These are phyloP conservation scores for Cucumis sativus DNA, from an alignment of 306 rosid species.

Conservation along the genomic window Cucumber_9930_V3 NC_026659.2:24853001-24853500, in stretches of 20 bases:
- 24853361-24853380: background rate
- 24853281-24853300: slow-evolving; percentile 1
- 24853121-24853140: background rate
- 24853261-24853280: background rate
- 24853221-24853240: slow-evolving; percentile 4
- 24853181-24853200: background rate
- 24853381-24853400: background rate
- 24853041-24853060: slow-evolving; percentile 70
- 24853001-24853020: slow-evolving; percentile 57
- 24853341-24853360: background rate
- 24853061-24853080: slow-evolving; percentile 37
- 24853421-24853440: background rate
- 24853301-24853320: background rate
- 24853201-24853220: background rate
- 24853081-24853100: background rate
- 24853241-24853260: background rate
- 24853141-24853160: background rate
- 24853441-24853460: background rate
- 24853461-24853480: too few relatives aligned
- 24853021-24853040: slow-evolving; percentile 40
- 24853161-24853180: background rate
- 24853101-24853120: background rate
- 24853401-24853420: background rate
- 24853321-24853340: slow-evolving; percentile 1
- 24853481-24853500: too few relatives aligned